phyloP scores from a whole-genome alignment of 225 moss, liverwort and hornwort genomes.

The Straminergon stramineum region DNA sequence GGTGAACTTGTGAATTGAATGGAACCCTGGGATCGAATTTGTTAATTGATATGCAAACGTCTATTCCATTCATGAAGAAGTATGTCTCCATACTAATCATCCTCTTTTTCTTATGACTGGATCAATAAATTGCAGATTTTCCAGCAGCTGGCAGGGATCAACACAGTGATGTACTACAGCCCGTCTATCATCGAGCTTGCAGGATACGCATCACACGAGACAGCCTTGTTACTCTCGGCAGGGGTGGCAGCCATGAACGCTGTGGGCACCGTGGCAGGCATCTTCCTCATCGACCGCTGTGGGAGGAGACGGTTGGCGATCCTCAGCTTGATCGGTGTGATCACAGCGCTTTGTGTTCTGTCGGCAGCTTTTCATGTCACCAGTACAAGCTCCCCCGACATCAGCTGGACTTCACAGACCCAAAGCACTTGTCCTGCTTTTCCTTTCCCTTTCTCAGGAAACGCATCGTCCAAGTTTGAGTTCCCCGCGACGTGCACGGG shows the following conservation, averaged over 20 bases:
- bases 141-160: slow-evolving; percentile 92
- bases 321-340: slow-evolving; percentile 64
- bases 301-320: slow-evolving; percentile 75
- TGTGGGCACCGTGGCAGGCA: slow-evolving; percentile 69
- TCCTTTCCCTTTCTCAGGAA: slow-evolving; percentile 22
- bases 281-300: slow-evolving; percentile 71
- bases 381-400: slow-evolving; percentile 36
- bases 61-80: neutral
- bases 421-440: slow-evolving; percentile 58
- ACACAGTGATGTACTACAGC: slow-evolving; percentile 99
- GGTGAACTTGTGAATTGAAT: neutral
- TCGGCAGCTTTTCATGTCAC: slow-evolving; percentile 59
- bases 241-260: slow-evolving; percentile 84
- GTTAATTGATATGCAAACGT: neutral
- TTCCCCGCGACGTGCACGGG: slow-evolving; percentile 51
- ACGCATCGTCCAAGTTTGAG: slow-evolving; percentile 2
- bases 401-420: slow-evolving; percentile 18
- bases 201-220: slow-evolving; percentile 75
- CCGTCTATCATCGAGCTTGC: slow-evolving; percentile 86
- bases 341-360: slow-evolving; percentile 49
- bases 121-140: slow-evolving; percentile 48
- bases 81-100: neutral
- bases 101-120: neutral
- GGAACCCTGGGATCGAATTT: neutral
- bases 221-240: slow-evolving; percentile 66